Base-by-base conservation (phyloP, 1,284 basidiomycete genomes). In the Ceratobasidium papillatum region DNA sequence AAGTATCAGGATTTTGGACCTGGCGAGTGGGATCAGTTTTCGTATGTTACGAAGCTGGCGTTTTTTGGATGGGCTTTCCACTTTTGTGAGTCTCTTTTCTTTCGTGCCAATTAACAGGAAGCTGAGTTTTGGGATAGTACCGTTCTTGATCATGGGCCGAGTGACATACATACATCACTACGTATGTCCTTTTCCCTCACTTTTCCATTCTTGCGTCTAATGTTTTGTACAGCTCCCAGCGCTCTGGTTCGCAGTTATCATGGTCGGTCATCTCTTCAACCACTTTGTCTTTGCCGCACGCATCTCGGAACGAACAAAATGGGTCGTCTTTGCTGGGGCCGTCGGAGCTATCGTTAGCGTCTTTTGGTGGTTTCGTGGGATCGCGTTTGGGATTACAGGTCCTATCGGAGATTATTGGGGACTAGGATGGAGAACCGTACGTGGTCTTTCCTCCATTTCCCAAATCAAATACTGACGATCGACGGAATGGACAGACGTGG, bases 91-190 rank as follows among this genome's bases (percentile, higher is more conserved):
- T 85, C 3, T 34, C 12, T 1, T 32, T 51, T 65, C 12, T 56
- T 52, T 34, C 7, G 14, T 12, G 14, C 0, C 12, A 14, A 56
- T 3, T 47, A 12, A 7, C 9, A 7, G 27, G 30, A 22, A 17
- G 45, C 49, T 74, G 25, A 75, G 11, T n/a, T 36, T 74, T 74
- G 11, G 30, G 66, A 30, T 78, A 96, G 94, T 92, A 30, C 96
- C 97, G 0, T 99, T 98, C 89, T 85, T 99, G 78, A 90, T 98
- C 83, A 98, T 98, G 96, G 95, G 94, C 36, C 92, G 96, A 12
- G 94, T 95, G 1, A 96, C 94, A 51, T 96, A 96, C 78, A 83
- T 96, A 14, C 94, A 96, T 81, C 94, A 96, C 84, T 95, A 94
- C 80, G 91, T 93, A 78, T 74, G 91, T 85, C 25, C 43, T 25